phyloP scores from a whole-genome alignment of 306 rosid genomes.

The Vachellia pachyceras region DNA sequence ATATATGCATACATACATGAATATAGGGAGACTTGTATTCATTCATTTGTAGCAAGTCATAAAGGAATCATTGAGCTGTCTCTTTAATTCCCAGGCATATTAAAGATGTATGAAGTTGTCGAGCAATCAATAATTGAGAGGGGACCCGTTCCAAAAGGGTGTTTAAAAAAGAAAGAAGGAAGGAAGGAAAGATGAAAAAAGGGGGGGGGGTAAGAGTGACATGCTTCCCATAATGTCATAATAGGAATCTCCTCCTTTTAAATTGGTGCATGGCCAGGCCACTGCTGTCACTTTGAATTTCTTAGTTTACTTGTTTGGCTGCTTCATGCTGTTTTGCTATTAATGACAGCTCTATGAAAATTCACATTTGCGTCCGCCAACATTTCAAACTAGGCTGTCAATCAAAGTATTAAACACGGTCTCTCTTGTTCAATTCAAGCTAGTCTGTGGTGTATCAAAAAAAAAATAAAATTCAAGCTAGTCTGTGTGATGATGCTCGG shows the following conservation, averaged over 20 bases:
- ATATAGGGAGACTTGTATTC: conserved; percentile 51
- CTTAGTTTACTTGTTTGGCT: background rate
- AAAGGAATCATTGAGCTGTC: conserved; percentile 50
- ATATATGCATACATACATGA: conserved; percentile 12
- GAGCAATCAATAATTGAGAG: conserved; percentile 54
- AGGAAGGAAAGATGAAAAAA: too few species aligned
- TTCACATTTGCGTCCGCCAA: background rate
- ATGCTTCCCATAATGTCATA: conserved; percentile 11
- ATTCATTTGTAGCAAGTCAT: conserved; percentile 69
- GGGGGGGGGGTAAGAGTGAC: background rate
- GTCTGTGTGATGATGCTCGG: too few species aligned
- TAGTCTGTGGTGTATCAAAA: too few species aligned
- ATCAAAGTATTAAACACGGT: too few species aligned
- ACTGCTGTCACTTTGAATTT: background rate
- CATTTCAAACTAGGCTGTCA: background rate
- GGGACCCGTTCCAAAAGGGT: background rate
- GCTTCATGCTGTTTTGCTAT: background rate
- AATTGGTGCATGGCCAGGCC: background rate
- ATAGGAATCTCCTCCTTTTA: background rate
- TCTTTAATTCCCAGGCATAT: conserved; percentile 48
- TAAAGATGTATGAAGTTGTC: conserved; percentile 49
- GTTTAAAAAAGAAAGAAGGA: too few species aligned
- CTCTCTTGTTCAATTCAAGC: background rate
- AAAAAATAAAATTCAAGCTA: too few species aligned
- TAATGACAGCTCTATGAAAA: background rate